Conservation (phyloP, 371 early-diverging fungal genomes). For the Phascolomyces articulosus region DNA sequence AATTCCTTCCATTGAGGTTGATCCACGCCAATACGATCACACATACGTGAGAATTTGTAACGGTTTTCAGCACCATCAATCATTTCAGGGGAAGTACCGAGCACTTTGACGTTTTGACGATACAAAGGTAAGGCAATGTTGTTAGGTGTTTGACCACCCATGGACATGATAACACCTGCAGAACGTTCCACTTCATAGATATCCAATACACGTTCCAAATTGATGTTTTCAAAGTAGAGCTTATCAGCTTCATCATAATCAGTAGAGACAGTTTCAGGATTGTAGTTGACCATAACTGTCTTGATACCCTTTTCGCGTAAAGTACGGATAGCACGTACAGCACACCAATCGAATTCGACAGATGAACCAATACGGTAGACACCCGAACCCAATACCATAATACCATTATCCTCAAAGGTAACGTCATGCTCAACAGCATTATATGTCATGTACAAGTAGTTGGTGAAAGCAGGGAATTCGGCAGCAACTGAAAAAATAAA, state of each 20-base stretch:
- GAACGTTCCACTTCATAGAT: constrained; percentile 90
- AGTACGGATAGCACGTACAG: constrained; percentile 89
- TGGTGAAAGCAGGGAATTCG: constrained; percentile 95
- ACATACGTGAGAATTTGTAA: constrained; percentile 94
- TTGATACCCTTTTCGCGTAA: constrained; percentile 80
- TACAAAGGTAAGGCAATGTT: constrained; percentile 92
- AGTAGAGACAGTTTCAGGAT: constrained; percentile 96
- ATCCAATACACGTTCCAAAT: constrained; percentile 90
- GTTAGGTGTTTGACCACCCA: constrained; percentile 97
- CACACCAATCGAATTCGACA: constrained; percentile 99
- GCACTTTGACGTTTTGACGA: constrained; percentile 83
- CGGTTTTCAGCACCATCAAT: constrained; percentile 95
- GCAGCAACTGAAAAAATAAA: constrained; percentile 71
- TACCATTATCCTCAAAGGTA: constrained; percentile 82
- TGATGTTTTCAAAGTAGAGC: constrained; percentile 93
- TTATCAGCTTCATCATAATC: constrained; percentile 97
- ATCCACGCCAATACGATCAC: constrained; percentile 93
- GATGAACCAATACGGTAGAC: constrained; percentile 97
- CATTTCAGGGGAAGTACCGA: constrained; percentile 93
- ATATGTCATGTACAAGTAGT: constrained; percentile 97
- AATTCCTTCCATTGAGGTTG: constrained; percentile 96
- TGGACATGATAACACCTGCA: constrained; percentile 85
- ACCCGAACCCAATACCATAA: constrained; percentile 95
- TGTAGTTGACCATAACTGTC: constrained; percentile 97
- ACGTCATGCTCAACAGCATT: constrained; percentile 91